These are phyloP conservation scores for Pharnaceum exiguum DNA, from an alignment of 148 eudicot genomes.

Conservation along the genomic window DNA sequence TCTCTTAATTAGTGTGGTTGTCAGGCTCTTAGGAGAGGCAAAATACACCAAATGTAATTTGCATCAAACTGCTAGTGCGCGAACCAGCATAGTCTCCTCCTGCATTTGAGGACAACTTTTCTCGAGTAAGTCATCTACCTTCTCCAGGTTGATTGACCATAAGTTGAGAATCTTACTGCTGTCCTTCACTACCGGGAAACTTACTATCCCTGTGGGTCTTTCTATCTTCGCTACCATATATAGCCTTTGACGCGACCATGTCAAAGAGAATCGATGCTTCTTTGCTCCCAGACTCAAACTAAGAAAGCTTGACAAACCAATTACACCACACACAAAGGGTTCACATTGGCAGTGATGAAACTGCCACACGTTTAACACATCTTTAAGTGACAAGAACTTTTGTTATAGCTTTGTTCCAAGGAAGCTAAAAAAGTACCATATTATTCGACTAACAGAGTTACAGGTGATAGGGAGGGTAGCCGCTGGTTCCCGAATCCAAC, in stretches of 20 bases:
- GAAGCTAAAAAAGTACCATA: too few species aligned
- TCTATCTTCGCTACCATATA: slow-evolving; percentile 87
- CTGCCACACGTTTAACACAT: too few species aligned
- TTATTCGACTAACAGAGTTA: too few species aligned
- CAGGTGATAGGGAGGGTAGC: too few species aligned
- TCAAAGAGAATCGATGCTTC: slow-evolving; percentile 67
- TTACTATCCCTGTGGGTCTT: slow-evolving; percentile 67
- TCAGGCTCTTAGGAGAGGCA: background rate
- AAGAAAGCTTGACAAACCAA: background rate
- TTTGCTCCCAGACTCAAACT: slow-evolving; percentile 66
- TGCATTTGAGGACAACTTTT: slow-evolving; percentile 98
- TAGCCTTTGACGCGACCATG: slow-evolving; percentile 88
- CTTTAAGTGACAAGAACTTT: too few species aligned
- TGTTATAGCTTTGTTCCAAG: too few species aligned
- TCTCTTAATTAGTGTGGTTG: background rate
- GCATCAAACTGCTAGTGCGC: slow-evolving; percentile 58
- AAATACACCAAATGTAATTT: background rate
- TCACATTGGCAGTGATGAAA: too few species aligned
- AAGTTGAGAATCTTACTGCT: slow-evolving; percentile 79
- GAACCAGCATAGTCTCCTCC: slow-evolving; percentile 98
- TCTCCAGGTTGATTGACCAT: slow-evolving; percentile 92
- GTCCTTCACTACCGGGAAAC: slow-evolving; percentile 76
- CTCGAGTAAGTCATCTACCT: slow-evolving; percentile 90
- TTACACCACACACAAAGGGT: too few species aligned
- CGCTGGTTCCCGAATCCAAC: too few species aligned